Evolutionary conservation across 2,329 filamentous ascomycete species (phyloP), one percentile per base, ranked within the genome.

Genomic region (Curvularia eragrostidis): DNA sequence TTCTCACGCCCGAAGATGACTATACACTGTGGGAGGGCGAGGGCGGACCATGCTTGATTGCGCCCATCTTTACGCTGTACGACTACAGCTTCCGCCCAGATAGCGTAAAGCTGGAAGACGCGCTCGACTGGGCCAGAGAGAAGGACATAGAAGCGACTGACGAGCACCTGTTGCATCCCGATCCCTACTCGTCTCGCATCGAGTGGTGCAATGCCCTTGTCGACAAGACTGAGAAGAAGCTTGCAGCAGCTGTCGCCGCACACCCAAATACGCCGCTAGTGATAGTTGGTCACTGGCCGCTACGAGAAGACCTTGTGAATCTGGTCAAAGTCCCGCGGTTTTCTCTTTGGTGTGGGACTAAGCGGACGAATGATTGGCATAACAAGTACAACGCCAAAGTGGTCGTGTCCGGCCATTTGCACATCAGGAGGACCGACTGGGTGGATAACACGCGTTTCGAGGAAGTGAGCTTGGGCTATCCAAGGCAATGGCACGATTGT

Each of bases 11-110:
- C 10, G 84, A 86, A 65, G 84, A 87, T 66, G 81, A 83, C 5
- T 86, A 78, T 63, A 75, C 77, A 32, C 72, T 79, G 21, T 86
- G 84, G 84, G 77, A 84, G 4, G 83, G 82, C n/a, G 77, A 79
- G 7, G 81, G 80, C 21, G 77, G 77, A 3, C 80, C 80, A 5
- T 81, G 75, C 5, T 58, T 86, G 36, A 79, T 87, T 39, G 83
- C 81, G 30, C 84, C 82, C 30, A 79, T 85, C 48, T 87, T 86
- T 76, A 85, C 84, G 0, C 75, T 87, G 13, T 87, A 86, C 75
- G 84, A 87, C 72, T 87, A 87, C 72, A 83, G 78, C 59, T 87
- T 86, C 70, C 77, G 84, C 0, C 84, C 84, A 0, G 75, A 70
- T 1, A 64, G 83, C 44, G 78, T 86, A 8, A 72, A 75, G 24